Base-by-base conservation (phyloP, 352 stramenopile genomes). In the Plasmopara viticola region DNA sequence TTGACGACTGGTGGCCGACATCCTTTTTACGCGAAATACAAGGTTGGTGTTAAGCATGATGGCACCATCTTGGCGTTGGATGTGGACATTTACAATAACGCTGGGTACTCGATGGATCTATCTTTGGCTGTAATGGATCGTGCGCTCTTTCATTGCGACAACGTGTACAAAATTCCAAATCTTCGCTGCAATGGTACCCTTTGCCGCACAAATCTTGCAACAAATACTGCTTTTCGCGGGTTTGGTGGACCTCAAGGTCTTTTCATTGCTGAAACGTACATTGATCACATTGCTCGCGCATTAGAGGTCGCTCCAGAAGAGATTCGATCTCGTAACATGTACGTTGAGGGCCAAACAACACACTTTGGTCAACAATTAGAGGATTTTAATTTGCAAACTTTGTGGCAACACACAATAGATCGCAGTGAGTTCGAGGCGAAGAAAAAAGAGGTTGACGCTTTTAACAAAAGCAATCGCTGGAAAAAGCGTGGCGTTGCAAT, bases 121-220 rank as follows among this genome's bases (percentile, higher is more conserved):
- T 97, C 90, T 13, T 74, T 91, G 15, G 80, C 91, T 0, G 93
- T 98, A 8, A 94, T 98, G 79, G 92, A 98, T 61, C 75, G 94
- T 40, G 94, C 96, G 17, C 70, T 98, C 33, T 98, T 98, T 64
- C 95, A 98, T 58, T 86, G 94, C 56, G 96, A 98, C 51, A 96
- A 96, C 52, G 68, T 74, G 37, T 99, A 99, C 74, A 89, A 89
- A 44, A 98, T 97, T 66, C 91, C 91, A 2, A 78, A 96, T 49
- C 59, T 98, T 38, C 76, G 84, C 38, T 91, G 80, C 0, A 77
- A 80, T 12, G 96, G 95, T 14, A 84, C 80, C 4, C 78, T 92
- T 5, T 98, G 95, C 62, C 96, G 95, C 48, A 99, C 96, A 6
- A 96, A 96, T 43, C 80, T 97, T 44, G 76, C 94, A 14, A 94